These are phyloP conservation scores for Monascus ruber DNA, from an alignment of 2,329 filamentous ascomycete genomes.

Conservation along the genomic window DNA sequence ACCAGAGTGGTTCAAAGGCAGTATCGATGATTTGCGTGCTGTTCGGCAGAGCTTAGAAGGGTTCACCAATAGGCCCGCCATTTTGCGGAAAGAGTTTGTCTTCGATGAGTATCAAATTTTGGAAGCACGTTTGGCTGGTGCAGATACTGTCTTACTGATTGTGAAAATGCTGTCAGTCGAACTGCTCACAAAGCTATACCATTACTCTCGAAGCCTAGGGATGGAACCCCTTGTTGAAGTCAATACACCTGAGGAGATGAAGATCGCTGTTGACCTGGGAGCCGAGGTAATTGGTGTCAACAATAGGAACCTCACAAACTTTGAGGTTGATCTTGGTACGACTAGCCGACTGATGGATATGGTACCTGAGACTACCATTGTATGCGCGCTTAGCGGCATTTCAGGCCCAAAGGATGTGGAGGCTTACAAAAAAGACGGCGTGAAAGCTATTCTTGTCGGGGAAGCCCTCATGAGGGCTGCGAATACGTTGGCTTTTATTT, in stretches of 20 bases:
- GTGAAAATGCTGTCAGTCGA: slow-evolving; percentile 90
- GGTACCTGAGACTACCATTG: slow-evolving; percentile 73
- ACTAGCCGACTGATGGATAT: slow-evolving; percentile 79
- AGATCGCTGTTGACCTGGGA: slow-evolving; percentile 71
- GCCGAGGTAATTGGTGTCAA: slow-evolving; percentile 93
- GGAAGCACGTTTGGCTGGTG: slow-evolving; percentile 82
- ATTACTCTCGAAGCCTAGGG: slow-evolving; percentile 76
- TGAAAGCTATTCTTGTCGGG: slow-evolving; percentile 86
- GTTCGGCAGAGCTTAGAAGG: slow-evolving; percentile 81
- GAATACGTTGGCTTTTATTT: slow-evolving; percentile 72
- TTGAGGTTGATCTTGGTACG: slow-evolving; percentile 90
- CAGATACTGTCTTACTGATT: slow-evolving; percentile 88
- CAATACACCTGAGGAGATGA: slow-evolving; percentile 89
- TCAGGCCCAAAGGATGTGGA: slow-evolving; percentile 78
- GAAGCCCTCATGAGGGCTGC: slow-evolving; percentile 91
- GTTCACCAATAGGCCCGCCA: slow-evolving; percentile 83
- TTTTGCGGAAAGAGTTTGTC: slow-evolving; percentile 91
- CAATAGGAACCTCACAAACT: slow-evolving; percentile 91
- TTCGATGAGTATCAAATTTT: slow-evolving; percentile 98
- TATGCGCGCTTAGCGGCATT: slow-evolving; percentile 92
- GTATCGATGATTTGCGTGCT: slow-evolving; percentile 79
- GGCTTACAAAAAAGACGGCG: slow-evolving; percentile 76
- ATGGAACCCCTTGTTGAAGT: slow-evolving; percentile 99
- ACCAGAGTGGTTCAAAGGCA: slow-evolving; percentile 98
- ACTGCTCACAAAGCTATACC: slow-evolving; percentile 65